Conservation (phyloP, 805 yeast genomes). For the Scheffersomyces spartinae region DNA sequence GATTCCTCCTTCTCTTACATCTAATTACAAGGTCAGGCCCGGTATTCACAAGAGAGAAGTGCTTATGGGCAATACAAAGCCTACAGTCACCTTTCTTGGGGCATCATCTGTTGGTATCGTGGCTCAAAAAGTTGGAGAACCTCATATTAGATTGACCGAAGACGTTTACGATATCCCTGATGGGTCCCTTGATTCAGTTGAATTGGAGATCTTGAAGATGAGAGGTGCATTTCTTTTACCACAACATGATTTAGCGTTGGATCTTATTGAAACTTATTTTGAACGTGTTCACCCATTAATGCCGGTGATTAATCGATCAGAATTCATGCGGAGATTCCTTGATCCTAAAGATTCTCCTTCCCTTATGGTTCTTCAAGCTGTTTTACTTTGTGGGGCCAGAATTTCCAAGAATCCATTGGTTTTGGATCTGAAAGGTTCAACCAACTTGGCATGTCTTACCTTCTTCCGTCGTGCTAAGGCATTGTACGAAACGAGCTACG, state of each 20-base stretch:
- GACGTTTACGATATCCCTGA: slow-evolving; percentile 26
- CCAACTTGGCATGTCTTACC: slow-evolving; percentile 30
- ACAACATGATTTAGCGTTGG: slow-evolving; percentile 42
- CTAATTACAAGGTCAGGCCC: slow-evolving; percentile 27
- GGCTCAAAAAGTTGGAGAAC: slow-evolving; percentile 34
- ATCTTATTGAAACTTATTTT: slow-evolving; percentile 51
- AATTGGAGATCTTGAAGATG: slow-evolving; percentile 49
- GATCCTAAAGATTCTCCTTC: slow-evolving; percentile 50
- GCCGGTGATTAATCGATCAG: slow-evolving; percentile 55
- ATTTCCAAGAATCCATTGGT: slow-evolving; percentile 43
- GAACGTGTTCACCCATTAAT: slow-evolving; percentile 52
- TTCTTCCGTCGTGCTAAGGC: slow-evolving; percentile 67
- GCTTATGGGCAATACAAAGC: slow-evolving; percentile 11
- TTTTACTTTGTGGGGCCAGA: slow-evolving; percentile 58
- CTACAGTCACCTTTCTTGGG: slow-evolving; percentile 40
- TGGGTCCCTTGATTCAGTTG: slow-evolving; percentile 40
- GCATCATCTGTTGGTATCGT: slow-evolving; percentile 37
- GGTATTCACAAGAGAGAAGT: slow-evolving; percentile 24
- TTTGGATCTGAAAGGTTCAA: slow-evolving; percentile 38
- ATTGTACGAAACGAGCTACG: slow-evolving; percentile 57
- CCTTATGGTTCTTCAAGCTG: slow-evolving; percentile 53
- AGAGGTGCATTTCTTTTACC: slow-evolving; percentile 69
- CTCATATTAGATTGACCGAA: slow-evolving; percentile 34
- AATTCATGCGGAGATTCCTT: slow-evolving; percentile 47
- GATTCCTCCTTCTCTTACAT: slow-evolving; percentile 32